Evolutionary conservation across 2,329 filamentous ascomycete species (phyloP).

Genomic region (Whalleya microplaca): DNA sequence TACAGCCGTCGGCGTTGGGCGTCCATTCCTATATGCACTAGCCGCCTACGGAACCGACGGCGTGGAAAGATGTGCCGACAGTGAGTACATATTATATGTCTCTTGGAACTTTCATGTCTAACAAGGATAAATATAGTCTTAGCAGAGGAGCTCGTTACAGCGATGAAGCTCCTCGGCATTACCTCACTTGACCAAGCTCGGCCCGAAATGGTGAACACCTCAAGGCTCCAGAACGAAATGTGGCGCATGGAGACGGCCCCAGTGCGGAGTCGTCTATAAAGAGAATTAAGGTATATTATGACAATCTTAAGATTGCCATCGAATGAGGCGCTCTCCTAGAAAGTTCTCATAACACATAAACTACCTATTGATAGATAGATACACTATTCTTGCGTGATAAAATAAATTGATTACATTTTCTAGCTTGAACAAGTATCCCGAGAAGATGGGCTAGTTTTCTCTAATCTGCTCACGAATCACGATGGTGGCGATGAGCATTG

Average conservation of each 20-base stretch:
- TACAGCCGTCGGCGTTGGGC: constrained; percentile 49
- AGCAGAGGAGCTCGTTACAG: constrained; percentile 49
- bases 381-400: too few species aligned
- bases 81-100: constrained; percentile 26
- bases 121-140: constrained; percentile 20
- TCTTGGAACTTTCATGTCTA: constrained; percentile 6
- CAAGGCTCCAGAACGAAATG: constrained; percentile 36
- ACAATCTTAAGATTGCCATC: not conserved
- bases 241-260: constrained; percentile 36
- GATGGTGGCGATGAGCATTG: too few species aligned
- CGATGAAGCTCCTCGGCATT: constrained; percentile 55
- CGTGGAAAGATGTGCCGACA: constrained; percentile 33
- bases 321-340: not conserved
- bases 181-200: constrained; percentile 50
- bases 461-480: too few species aligned
- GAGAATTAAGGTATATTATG: not conserved
- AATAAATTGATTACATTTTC: too few species aligned
- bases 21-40: constrained; percentile 49
- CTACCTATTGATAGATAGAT: too few species aligned
- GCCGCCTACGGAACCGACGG: constrained; percentile 39
- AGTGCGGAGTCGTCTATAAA: constrained; percentile 19
- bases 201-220: constrained; percentile 54
- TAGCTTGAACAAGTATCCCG: too few species aligned
- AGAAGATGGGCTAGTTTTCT: too few species aligned
- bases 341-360: too few species aligned